phyloP scores from a whole-genome alignment of 306 rosid genomes.

The Cotoneaster glaucophyllus region DNA sequence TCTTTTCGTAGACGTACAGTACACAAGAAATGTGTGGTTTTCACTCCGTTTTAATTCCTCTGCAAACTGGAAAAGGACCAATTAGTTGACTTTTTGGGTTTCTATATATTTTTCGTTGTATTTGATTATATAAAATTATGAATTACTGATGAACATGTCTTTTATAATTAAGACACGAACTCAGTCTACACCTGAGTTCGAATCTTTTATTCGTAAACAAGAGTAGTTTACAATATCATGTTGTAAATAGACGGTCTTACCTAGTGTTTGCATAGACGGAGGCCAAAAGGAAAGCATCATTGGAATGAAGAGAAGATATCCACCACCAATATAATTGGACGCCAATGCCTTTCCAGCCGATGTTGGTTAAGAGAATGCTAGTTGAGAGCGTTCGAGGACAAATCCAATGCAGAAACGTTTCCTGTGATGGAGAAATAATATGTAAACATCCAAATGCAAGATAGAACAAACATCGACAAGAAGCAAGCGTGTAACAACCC shows the following conservation, averaged over 20 bases:
- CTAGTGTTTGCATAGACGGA: too few species aligned
- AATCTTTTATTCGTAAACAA: background rate
- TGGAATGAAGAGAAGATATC: slow-evolving; percentile 28
- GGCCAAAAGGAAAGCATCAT: background rate
- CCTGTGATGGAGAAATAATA: slow-evolving; percentile 34
- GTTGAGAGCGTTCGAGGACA: slow-evolving; percentile 46
- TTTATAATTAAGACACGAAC: too few species aligned
- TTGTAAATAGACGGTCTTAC: too few species aligned
- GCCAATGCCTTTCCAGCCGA: slow-evolving; percentile 71
- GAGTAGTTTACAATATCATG: background rate
- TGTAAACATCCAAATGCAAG: background rate
- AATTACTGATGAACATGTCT: too few species aligned
- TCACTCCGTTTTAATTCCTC: background rate
- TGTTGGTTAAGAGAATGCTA: slow-evolving; percentile 86
- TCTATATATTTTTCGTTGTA: background rate
- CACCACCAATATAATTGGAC: slow-evolving; percentile 43
- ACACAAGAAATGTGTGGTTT: background rate
- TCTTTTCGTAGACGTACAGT: background rate
- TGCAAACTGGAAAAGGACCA: background rate
- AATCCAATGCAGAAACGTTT: slow-evolving; percentile 49
- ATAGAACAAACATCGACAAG: background rate
- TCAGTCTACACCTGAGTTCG: too few species aligned
- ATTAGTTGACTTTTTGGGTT: background rate
- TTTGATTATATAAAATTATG: background rate
- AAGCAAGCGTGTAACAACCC: too few species aligned